Conservation (phyloP, 2,329 filamentous ascomycete genomes). For the Xylaria sp. region DNA sequence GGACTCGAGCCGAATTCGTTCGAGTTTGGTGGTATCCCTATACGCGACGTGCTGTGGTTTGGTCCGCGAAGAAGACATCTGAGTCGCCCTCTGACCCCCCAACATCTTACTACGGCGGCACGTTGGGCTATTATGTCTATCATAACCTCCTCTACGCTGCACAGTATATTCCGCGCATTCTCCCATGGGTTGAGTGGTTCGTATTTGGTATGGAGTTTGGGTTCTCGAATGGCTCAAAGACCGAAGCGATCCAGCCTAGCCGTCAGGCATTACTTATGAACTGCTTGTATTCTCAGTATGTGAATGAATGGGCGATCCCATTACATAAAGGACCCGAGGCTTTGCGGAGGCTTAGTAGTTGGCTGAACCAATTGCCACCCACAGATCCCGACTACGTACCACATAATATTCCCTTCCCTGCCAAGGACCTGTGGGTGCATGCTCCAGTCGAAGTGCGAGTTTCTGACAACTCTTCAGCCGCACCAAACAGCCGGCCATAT, state of each 20-base stretch:
- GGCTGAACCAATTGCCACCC: conserved; percentile 75
- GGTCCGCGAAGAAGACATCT: conserved; percentile 84
- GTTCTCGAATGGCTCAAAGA: conserved; percentile 76
- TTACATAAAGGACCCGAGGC: conserved; percentile 88
- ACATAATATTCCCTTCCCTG: conserved; percentile 81
- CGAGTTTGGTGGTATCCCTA: conserved; percentile 99
- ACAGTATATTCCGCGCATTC: conserved; percentile 79
- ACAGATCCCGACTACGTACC: conserved; percentile 72
- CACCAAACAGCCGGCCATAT: conserved; percentile 53
- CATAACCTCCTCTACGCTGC: conserved; percentile 88
- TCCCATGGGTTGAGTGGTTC: conserved; percentile 94
- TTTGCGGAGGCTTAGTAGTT: conserved; percentile 82
- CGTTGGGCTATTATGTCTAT: conserved; percentile 87
- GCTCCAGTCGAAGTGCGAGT: conserved; percentile 94
- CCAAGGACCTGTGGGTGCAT: conserved; percentile 83
- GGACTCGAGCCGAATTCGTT: conserved; percentile 88
- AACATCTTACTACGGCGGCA: conserved; percentile 81
- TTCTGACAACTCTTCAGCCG: conserved; percentile 70
- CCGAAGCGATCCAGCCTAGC: conserved; percentile 82
- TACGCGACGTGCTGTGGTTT: conserved; percentile 85
- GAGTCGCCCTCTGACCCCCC: conserved; percentile 69
- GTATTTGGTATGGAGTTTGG: conserved; percentile 98
- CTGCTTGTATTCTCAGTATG: conserved; percentile 97
- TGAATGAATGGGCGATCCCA: conserved; percentile 97
- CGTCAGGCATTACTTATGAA: conserved; percentile 90